These are phyloP conservation scores for Russula foetens DNA, from an alignment of 768 basidiomycete species.

Conservation along the genomic window DNA sequence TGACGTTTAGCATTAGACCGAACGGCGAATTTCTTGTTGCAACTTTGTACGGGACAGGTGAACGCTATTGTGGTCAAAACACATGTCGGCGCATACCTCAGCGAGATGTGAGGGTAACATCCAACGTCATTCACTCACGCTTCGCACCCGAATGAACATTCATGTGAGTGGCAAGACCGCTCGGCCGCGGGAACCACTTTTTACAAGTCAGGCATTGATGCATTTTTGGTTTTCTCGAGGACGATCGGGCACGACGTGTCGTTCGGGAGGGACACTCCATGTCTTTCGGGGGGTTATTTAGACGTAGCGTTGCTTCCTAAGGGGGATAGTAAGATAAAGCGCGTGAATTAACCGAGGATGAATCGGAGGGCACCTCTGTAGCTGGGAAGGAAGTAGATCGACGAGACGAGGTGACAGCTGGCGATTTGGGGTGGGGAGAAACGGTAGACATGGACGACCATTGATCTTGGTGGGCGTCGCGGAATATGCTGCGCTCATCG, in stretches of 20 bases:
- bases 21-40: constrained; percentile 63
- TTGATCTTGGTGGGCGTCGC: constrained; percentile 2
- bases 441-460: background rate
- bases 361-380: constrained; percentile 6
- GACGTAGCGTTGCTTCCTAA: constrained; percentile 1
- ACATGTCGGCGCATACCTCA: background rate
- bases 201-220: constrained; percentile 38
- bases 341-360: background rate
- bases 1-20: constrained; percentile 78
- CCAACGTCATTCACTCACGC: constrained; percentile 30
- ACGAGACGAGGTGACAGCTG: background rate
- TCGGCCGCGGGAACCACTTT: constrained; percentile 43
- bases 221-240: constrained; percentile 36
- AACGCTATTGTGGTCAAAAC: constrained; percentile 23
- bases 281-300: background rate
- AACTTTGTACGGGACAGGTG: constrained; percentile 50
- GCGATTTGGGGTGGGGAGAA: constrained; percentile 6
- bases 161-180: constrained; percentile 45
- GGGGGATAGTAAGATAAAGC: background rate
- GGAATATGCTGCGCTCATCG: constrained; percentile 5
- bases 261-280: background rate
- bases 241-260: constrained; percentile 6
- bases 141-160: constrained; percentile 44
- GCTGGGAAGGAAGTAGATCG: constrained; percentile 12
- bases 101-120: background rate